These are phyloP conservation scores for Backusella australiensis DNA, from an alignment of 192 early-diverging fungal genomes.

Conservation along the genomic window DNA sequence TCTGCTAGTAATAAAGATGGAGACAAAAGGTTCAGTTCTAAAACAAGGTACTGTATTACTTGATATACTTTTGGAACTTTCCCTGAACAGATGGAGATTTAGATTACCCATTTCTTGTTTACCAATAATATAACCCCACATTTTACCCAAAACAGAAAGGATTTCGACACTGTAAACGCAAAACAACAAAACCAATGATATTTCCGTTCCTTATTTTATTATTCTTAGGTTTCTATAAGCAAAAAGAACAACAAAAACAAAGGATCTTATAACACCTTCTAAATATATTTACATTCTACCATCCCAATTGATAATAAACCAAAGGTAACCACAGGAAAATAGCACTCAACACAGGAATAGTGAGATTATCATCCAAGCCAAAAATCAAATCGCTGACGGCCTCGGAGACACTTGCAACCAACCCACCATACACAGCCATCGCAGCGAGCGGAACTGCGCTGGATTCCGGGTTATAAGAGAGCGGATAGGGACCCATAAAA, in stretches of 20 bases:
- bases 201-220: background rate
- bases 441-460: conserved; percentile 13
- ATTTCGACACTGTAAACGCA: background rate
- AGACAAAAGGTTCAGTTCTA: background rate
- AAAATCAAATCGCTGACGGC: conserved; percentile 30
- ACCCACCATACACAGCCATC: conserved; percentile 36
- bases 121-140: background rate
- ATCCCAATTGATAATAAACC: conserved; percentile 16
- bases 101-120: background rate
- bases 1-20: background rate
- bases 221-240: background rate
- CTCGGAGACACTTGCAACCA: conserved; percentile 40
- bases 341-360: conserved; percentile 40
- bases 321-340: conserved; percentile 38
- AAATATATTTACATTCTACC: background rate
- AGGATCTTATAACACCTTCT: background rate
- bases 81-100: background rate
- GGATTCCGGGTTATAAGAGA: conserved; percentile 6
- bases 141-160: background rate
- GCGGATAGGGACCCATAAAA: conserved; percentile 14
- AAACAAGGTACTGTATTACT: background rate
- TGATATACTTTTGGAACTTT: background rate
- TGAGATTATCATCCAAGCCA: conserved; percentile 47
- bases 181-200: background rate
- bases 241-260: background rate